phyloP scores from a whole-genome alignment of 805 yeast genomes.

The Brettanomyces naardenensis region DNA sequence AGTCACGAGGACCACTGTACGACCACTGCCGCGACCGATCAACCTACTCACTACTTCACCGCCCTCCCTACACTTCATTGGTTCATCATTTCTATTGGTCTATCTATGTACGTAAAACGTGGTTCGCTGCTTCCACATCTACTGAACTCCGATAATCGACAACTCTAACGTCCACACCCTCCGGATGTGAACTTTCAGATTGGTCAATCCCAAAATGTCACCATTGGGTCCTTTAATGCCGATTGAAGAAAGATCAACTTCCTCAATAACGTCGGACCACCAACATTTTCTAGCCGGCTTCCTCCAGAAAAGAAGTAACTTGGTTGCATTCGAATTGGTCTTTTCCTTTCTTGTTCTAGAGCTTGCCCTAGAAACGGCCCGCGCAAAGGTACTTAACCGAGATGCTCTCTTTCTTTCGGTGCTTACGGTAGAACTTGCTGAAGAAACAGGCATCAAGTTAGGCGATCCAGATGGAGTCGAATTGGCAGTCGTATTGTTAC shows the following conservation, averaged over 20 bases:
- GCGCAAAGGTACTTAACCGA: conserved; percentile 55
- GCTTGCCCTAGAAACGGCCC: conserved; percentile 39
- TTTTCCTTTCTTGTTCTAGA: conserved; percentile 29
- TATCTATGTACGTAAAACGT: too few relatives aligned
- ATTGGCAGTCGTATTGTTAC: conserved; percentile 17
- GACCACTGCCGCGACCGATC: too few relatives aligned
- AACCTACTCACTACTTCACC: too few relatives aligned
- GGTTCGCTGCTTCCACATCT: too few relatives aligned
- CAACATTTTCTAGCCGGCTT: conserved; percentile 98
- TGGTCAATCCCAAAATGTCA: conserved; percentile 26
- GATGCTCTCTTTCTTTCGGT: conserved; percentile 35
- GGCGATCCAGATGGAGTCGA: conserved; percentile 15
- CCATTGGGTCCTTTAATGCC: conserved; percentile 20
- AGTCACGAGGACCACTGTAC: too few relatives aligned
- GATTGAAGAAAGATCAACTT: conserved; percentile 29
- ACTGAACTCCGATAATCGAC: conserved; percentile 79
- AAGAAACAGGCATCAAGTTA: conserved; percentile 25
- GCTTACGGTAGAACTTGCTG: conserved; percentile 14
- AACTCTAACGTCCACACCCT: conserved; percentile 96
- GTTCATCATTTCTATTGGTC: too few relatives aligned
- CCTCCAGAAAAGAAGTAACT: conserved; percentile 86
- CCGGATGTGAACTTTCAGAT: conserved; percentile 72
- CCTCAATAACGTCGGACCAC: conserved; percentile 74
- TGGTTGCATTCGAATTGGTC: conserved; percentile 34
- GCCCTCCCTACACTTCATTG: too few relatives aligned